A percentile compares a stretch with the other conserved stretches of the same genome.
Evolutionary conservation across 495 filamentous ascomycete species (phyloP).

Genomic region (Xylaria castorea): DNA sequence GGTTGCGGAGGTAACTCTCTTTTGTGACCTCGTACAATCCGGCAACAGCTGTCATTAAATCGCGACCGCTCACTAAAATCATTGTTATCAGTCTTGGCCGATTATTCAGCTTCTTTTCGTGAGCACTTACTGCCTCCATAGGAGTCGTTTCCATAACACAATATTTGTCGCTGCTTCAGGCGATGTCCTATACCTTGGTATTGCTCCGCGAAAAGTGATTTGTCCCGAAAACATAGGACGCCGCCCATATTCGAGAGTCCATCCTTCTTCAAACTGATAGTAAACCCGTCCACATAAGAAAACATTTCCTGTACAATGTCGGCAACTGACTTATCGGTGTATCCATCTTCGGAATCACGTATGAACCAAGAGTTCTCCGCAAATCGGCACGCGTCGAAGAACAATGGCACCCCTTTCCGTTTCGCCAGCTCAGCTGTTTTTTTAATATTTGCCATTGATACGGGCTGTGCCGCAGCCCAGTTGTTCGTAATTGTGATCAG

Average conservation of each 20-base stretch:
- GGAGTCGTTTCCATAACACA: constrained; percentile 27
- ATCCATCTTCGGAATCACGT: constrained; percentile 5
- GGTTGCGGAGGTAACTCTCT: constrained; percentile 22
- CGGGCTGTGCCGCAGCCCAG: constrained; percentile 26
- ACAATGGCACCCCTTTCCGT: constrained; percentile 16
- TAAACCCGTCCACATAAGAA: constrained; percentile 26
- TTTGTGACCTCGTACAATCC: constrained; percentile 24
- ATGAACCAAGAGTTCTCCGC: constrained; percentile 27
- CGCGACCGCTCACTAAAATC: constrained; percentile 19
- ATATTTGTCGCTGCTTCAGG: constrained; percentile 26
- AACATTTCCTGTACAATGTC: constrained; percentile 29
- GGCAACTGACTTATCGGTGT: background rate
- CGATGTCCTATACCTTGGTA: constrained; percentile 20
- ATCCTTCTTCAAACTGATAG: constrained; percentile 25
- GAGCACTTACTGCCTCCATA: constrained; percentile 25
- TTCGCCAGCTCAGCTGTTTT: constrained; percentile 14
- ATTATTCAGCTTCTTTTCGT: background rate
- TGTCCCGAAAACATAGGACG: constrained; percentile 24
- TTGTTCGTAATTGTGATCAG: constrained; percentile 28
- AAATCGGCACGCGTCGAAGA: constrained; percentile 28
- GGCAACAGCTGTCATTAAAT: constrained; percentile 18
- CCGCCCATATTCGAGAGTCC: constrained; percentile 28
- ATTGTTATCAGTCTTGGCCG: background rate
- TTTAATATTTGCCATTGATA: constrained; percentile 26
- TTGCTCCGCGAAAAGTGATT: constrained; percentile 5